phyloP scores from a whole-genome alignment of 1,284 basidiomycete species.

The Cronartium quercuum region DNA sequence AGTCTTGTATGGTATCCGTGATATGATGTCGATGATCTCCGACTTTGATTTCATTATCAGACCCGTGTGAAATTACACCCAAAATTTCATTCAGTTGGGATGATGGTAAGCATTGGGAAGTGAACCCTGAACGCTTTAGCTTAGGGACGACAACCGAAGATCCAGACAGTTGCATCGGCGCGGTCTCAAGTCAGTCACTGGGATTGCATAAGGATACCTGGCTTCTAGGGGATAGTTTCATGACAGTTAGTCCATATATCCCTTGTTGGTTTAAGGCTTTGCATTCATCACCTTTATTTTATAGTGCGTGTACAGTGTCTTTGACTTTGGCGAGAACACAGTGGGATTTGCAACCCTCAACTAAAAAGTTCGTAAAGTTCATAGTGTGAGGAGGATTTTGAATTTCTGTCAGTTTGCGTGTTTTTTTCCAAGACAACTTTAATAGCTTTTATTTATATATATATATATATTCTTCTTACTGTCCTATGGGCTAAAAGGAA shows the following conservation, averaged over 20 bases:
- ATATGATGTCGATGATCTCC: not conserved
- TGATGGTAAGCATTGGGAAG: slow-evolving; percentile 15
- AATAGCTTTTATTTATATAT: no score
- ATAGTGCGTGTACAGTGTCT: slow-evolving; percentile 34
- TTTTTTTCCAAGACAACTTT: no score
- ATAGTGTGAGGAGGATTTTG: not conserved
- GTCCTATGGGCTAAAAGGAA: no score
- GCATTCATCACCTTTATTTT: not conserved
- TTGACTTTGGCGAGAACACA: slow-evolving; percentile 2
- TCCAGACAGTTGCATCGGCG: slow-evolving; percentile 17
- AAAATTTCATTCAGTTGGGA: slow-evolving; percentile 22
- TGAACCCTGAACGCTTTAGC: not conserved
- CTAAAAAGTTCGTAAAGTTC: not conserved
- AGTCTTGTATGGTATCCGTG: not conserved
- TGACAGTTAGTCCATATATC: slow-evolving; percentile 8
- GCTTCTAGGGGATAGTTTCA: slow-evolving; percentile 29
- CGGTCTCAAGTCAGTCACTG: slow-evolving; percentile 16
- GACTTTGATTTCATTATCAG: not conserved
- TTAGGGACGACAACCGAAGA: slow-evolving; percentile 3
- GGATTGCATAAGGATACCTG: slow-evolving; percentile 2
- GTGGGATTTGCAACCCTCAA: slow-evolving; percentile 5
- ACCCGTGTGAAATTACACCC: slow-evolving; percentile 8
- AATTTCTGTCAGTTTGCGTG: no score
- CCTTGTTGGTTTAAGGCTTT: not conserved
- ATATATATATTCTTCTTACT: no score